phyloP scores from a whole-genome alignment of 2,329 filamentous ascomycete genomes.

The Dothistroma pini region DNA sequence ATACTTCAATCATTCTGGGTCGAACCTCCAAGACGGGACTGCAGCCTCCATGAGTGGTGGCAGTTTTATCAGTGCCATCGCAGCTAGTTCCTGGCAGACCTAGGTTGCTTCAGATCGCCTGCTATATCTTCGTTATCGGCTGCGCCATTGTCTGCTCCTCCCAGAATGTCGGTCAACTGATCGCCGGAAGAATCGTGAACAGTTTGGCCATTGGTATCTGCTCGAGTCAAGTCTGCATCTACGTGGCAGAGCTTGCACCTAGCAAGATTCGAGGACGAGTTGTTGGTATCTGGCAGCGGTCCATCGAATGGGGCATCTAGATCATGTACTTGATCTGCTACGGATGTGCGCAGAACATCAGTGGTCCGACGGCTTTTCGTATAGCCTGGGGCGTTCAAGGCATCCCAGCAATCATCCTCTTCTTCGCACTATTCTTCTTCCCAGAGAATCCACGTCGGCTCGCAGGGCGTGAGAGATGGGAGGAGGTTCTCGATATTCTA shows the following conservation, averaged over 20 bases:
- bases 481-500: conserved; percentile 43
- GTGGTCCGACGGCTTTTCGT: conserved; percentile 49
- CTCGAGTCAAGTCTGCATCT: conserved; percentile 62
- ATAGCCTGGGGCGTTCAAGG: conserved; percentile 45
- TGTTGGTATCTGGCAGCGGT: conserved; percentile 70
- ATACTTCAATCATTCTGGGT: conserved; percentile 62
- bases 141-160: conserved; percentile 61
- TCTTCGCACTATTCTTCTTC: conserved; percentile 45
- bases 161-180: conserved; percentile 64
- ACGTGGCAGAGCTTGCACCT: conserved; percentile 60
- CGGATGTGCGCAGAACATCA: conserved; percentile 48
- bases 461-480: conserved; percentile 44
- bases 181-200: conserved; percentile 64
- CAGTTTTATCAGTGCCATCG: conserved; percentile 60
- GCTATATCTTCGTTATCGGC: conserved; percentile 45
- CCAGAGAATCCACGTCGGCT: conserved; percentile 48
- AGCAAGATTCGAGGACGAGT: conserved; percentile 57
- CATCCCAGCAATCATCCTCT: conserved; percentile 44
- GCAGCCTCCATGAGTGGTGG: conserved; percentile 67
- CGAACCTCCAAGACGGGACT: conserved; percentile 61
- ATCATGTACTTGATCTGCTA: conserved; percentile 67
- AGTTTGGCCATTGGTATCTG: conserved; percentile 70
- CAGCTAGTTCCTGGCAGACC: conserved; percentile 57
- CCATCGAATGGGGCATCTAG: conserved; percentile 62
- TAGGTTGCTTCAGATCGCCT: conserved; percentile 55